A percentile compares a stretch with the other conserved stretches of the same genome.
phyloP scores from a whole-genome alignment of 2,329 filamentous ascomycete species.

The Fusarium lateritium region DNA sequence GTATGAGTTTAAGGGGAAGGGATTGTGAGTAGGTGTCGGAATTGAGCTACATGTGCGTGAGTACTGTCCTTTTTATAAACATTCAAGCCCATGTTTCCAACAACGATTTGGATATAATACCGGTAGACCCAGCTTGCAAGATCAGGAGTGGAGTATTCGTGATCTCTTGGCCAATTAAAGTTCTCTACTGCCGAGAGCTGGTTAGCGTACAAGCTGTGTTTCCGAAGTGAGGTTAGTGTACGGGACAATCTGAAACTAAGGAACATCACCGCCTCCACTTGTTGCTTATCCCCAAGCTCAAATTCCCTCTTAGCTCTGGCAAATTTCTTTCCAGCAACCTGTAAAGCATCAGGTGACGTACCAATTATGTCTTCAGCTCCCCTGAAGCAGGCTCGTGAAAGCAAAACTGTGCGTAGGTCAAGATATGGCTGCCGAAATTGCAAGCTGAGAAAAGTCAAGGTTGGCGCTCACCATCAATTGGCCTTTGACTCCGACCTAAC shows the following conservation, averaged over 20 bases:
- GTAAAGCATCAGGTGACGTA: not conserved
- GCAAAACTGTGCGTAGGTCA: conserved; percentile 52
- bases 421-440: conserved; percentile 66
- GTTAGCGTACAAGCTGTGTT: conserved; percentile 43
- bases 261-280: not conserved
- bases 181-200: conserved; percentile 39
- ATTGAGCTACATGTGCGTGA: fast-evolving
- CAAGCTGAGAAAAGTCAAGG: conserved; percentile 66
- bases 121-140: no score
- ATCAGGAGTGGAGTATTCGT: not conserved
- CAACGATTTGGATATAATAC: no score
- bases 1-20: not conserved
- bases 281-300: not conserved
- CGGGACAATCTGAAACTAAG: not conserved
- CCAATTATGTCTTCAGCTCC: conserved; percentile 12
- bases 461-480: conserved; percentile 30
- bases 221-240: conserved; percentile 39
- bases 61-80: conserved; percentile 7
- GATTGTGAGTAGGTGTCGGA: no score
- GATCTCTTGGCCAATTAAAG: conserved; percentile 48
- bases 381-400: not conserved
- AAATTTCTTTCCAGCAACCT: not conserved
- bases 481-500: not conserved
- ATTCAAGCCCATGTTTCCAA: fast-evolving
- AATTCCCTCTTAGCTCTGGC: not conserved